phyloP scores from a whole-genome alignment of 352 stramenopile genomes.

The Pythium periplocum region DNA sequence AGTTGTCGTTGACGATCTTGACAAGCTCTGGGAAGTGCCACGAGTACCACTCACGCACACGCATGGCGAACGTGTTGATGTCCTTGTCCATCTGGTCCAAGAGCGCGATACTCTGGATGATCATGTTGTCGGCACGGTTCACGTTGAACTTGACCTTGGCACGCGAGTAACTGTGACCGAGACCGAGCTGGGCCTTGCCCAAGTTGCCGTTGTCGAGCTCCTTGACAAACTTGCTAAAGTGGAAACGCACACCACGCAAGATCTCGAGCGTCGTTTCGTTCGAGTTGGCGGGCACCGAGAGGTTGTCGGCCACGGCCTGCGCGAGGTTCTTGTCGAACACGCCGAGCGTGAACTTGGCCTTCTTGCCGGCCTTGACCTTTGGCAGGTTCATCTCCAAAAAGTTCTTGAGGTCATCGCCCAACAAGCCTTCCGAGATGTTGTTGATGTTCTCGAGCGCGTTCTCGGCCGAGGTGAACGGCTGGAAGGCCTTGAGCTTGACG shows the following conservation, averaged over 20 bases:
- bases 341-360: conserved; percentile 86
- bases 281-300: conserved; percentile 92
- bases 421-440: conserved; percentile 93
- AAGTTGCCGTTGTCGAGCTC: conserved; percentile 94
- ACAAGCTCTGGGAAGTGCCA: conserved; percentile 99
- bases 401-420: conserved; percentile 93
- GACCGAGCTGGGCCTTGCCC: conserved; percentile 97
- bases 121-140: conserved; percentile 99
- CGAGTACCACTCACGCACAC: conserved; percentile 99
- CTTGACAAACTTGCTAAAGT: conserved; percentile 98
- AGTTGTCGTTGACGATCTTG: conserved; percentile 99
- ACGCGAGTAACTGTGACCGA: conserved; percentile 99
- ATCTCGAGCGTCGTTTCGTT: conserved; percentile 98
- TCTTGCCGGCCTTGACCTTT: conserved; percentile 92
- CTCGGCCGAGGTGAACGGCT: conserved; percentile 98
- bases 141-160: conserved; percentile 99
- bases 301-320: conserved; percentile 94
- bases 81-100: conserved; percentile 99
- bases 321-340: conserved; percentile 93
- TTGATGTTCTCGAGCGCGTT: conserved; percentile 99
- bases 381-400: conserved; percentile 99
- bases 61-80: conserved; percentile 99
- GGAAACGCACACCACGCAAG: conserved; percentile 93
- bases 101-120: conserved; percentile 99
- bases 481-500: conserved; percentile 99